Conservation (phyloP, 495 filamentous ascomycete genomes). For the Annulohypoxylon bovei region DNA sequence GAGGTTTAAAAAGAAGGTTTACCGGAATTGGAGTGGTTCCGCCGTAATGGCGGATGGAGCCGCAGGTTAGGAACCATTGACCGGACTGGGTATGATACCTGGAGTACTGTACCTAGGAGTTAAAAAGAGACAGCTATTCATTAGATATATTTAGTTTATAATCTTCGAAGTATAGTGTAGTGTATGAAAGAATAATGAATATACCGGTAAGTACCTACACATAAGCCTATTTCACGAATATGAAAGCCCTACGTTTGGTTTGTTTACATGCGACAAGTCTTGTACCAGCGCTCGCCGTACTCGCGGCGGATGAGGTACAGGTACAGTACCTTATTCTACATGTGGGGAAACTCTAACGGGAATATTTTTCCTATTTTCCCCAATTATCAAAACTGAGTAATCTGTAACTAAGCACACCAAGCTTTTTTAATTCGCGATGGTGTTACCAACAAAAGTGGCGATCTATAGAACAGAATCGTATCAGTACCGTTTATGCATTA, state of each 20-base stretch:
- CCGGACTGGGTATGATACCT: too few species aligned
- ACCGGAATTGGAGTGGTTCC: constrained; percentile 1
- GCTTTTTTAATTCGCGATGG: background rate
- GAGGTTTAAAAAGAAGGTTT: constrained; percentile 6
- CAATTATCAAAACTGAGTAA: constrained; percentile 2
- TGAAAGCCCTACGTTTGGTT: too few species aligned
- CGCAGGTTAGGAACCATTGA: constrained; percentile 13
- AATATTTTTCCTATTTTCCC: background rate
- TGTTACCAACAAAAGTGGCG: background rate
- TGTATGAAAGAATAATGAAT: background rate
- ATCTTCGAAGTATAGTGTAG: background rate
- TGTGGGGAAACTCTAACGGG: background rate
- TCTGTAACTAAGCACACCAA: constrained; percentile 5
- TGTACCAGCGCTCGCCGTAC: background rate
- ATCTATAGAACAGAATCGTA: constrained; percentile 10
- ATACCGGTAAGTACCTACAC: too few species aligned
- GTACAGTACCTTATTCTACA: background rate
- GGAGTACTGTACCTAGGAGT: too few species aligned
- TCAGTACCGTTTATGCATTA: constrained; percentile 13
- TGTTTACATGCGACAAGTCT: background rate
- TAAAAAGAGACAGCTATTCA: background rate
- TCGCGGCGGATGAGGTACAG: background rate
- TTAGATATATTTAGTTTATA: background rate
- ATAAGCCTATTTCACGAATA: too few species aligned
- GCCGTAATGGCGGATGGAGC: constrained; percentile 12